Evolutionary conservation across 768 basidiomycete genomes (phyloP).

Genomic region (Scleroderma citrinum): DNA sequence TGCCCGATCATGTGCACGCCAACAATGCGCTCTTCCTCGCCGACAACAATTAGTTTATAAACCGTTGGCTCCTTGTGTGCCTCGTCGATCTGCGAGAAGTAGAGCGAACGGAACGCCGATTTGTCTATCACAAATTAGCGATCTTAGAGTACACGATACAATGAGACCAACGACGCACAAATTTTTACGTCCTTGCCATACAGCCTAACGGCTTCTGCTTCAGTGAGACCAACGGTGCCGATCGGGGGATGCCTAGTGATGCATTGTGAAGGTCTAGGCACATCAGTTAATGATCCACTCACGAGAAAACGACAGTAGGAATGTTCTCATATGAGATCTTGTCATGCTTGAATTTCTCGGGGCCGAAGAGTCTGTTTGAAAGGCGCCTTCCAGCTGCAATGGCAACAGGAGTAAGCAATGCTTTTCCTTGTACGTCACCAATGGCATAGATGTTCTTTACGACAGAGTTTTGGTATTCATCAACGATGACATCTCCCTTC

Average conservation of each 20-base stretch:
- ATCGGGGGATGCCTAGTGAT: slow-evolving; percentile 83
- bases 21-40: slow-evolving; percentile 92
- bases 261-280: slow-evolving; percentile 5
- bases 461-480: slow-evolving; percentile 84
- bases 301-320: slow-evolving; percentile 96
- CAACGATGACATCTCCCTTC: slow-evolving; percentile 82
- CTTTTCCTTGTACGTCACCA: slow-evolving; percentile 92
- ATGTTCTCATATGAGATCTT: slow-evolving; percentile 88
- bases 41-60: slow-evolving; percentile 85
- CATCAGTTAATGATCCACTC: slow-evolving; percentile 28
- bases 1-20: slow-evolving; percentile 89
- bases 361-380: slow-evolving; percentile 87
- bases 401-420: slow-evolving; percentile 91
- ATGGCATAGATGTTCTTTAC: slow-evolving; percentile 72
- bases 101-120: slow-evolving; percentile 75
- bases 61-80: slow-evolving; percentile 92
- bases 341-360: slow-evolving; percentile 77
- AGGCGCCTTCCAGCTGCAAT: slow-evolving; percentile 92
- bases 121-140: slow-evolving; percentile 51
- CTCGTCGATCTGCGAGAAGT: slow-evolving; percentile 88
- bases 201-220: slow-evolving; percentile 81
- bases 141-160: neutral
- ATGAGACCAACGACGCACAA: slow-evolving; percentile 49
- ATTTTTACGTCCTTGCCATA: slow-evolving; percentile 89
- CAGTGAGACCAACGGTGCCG: slow-evolving; percentile 92